Conservation (phyloP, 2,329 filamentous ascomycete species). For the Fusarium oxysporum region DNA sequence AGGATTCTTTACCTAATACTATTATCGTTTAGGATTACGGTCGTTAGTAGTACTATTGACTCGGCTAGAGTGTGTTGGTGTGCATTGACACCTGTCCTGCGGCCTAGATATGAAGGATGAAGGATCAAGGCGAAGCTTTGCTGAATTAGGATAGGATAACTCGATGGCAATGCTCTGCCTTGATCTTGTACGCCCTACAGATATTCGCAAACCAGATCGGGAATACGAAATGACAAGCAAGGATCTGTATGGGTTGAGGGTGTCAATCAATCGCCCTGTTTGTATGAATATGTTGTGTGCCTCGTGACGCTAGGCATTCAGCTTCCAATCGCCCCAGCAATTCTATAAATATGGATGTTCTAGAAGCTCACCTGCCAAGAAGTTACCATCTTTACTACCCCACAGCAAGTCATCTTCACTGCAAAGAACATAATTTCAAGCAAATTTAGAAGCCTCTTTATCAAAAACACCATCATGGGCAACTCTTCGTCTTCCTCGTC, state of each 20-base stretch:
- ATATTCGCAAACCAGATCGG: neutral
- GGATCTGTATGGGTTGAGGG: neutral
- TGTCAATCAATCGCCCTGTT: conserved; percentile 5
- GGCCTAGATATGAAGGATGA: neutral
- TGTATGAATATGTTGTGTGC: conserved; percentile 1
- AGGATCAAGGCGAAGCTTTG: neutral
- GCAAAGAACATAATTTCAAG: neutral
- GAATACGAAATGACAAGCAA: neutral
- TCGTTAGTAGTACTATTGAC: neutral
- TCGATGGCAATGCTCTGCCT: neutral
- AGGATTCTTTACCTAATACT: neutral
- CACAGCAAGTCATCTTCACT: neutral
- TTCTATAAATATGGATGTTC: conserved; percentile 21
- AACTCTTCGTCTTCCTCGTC: conserved; percentile 24
- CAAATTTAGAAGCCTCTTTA: neutral
- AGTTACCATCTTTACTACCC: neutral
- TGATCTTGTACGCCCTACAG: neutral
- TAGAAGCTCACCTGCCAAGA: neutral
- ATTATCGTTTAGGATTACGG: neutral
- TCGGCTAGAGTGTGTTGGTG: neutral
- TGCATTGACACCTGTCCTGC: neutral
- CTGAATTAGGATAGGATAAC: neutral
- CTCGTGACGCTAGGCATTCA: conserved; percentile 18
- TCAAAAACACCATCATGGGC: conserved; percentile 6
- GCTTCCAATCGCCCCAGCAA: neutral